Base-by-base conservation (phyloP, 345 rosid genomes). In the Clarkia xantiana region DNA sequence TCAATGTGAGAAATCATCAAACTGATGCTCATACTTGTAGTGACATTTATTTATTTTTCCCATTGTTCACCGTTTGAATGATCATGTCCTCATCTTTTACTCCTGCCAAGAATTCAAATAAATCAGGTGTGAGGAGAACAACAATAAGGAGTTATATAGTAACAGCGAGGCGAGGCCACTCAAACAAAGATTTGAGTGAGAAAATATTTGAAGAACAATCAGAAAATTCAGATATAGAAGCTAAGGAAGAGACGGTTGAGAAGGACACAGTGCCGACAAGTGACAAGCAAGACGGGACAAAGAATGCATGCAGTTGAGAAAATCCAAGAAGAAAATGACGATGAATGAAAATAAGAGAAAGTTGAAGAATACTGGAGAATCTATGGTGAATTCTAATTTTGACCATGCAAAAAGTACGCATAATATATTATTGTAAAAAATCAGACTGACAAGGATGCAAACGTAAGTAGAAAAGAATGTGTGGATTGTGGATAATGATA, bases 11-110 rank as follows among this genome's bases (percentile, higher is more conserved):
- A 70, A 73, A 54, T 70, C 84, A 22, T 61, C 90, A 1, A 65
- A 67, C 51, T 74, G 71, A 63, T 79, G 86, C 54, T 79, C 80
- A 69, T 81, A 58, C 68, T 74, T 23, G 53, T 81, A 23, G 81
- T 71, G 47, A 75, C 72, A 16, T 41, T 86, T 52, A 78, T 82
- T 56, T n/a, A n/a, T 71, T 77, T 44, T 61, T 86, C 10, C 72
- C 78, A 70, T 70, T 90, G 59, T 76, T 82, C 58, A 95, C 94
- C 15, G 71, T 74, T 29, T 90, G 97, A 94, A 81, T 74, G 80
- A 68, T 82, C 59, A 79, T 83, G 71, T 76, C 95, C n/a, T 77
- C 94, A 10, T 74, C 85, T 47, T 54, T 74, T 45, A 71, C 64
- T 52, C 78, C 81, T 13, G 58, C 68, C 16, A 72, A 62, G 64